Base-by-base conservation (phyloP, 805 yeast species). In the Kluyveromyces dobzhanskii region DNA sequence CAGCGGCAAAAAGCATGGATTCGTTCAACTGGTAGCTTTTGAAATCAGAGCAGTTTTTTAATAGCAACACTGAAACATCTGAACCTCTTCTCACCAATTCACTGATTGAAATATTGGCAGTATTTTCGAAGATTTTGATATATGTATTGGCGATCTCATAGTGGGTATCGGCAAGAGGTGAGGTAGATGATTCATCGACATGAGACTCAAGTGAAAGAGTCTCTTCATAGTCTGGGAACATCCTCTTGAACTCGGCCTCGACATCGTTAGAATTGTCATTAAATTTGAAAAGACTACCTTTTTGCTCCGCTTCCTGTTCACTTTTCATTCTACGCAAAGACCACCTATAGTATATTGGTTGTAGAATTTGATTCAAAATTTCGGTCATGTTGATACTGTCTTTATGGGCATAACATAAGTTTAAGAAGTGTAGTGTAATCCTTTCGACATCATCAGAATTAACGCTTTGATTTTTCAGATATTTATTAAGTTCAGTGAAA, bases 211-310 rank as follows among this genome's bases (percentile, higher is more conserved):
- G 35, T n/a, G 54, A 46, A 11, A 52, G 56, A 2, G 56, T 56
- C 8, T 81, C 84, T 35, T 84, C 94, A 46, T 76, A 85, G 54
- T 86, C 95, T 0, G 97, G 97, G 70, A 90, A 90, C 62, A 88
- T 56, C n/a, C 53, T 54, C 49, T 65, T 73, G 63, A 88, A 86
- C 39, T 88, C 97, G n/a, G 71, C 76, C 46, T 86, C 96, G 3
- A 74, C 73, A 41, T 83, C 86, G 13, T 69, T 71, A 2, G 75
- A 73, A 2, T 76, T 73, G 44, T 80, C 86, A 19, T 70, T 61
- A 50, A 72, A 81, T 53, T 72, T 81, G 62, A 75, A 88, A 28
- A 85, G 65, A 13, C 80, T 76, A 1, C 76, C 73, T 30, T 76
- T 73, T 38, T 72, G 72, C 3, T 75, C 72, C 13, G 69, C 77